Percentiles rank a stretch among this genome's conserved stretches.
Evolutionary conservation across 148 eudicot species (phyloP).

Genomic region (Fallopia convolvulus): DNA sequence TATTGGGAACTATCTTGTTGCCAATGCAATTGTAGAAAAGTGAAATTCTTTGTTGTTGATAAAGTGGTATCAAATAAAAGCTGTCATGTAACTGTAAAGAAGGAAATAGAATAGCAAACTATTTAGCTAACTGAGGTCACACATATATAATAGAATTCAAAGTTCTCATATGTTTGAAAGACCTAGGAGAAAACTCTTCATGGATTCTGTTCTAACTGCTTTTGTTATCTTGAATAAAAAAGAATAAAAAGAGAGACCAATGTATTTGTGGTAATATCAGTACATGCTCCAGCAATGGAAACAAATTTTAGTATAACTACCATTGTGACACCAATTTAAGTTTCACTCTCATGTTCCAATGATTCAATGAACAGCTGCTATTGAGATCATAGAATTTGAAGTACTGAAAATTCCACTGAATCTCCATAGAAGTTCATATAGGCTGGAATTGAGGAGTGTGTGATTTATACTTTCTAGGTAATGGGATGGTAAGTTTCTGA

Average conservation of each 20-base stretch:
- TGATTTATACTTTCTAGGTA: not conserved
- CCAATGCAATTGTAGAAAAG: not conserved
- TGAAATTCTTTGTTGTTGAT: not conserved
- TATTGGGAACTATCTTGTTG: not conserved
- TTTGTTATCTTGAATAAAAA: not conserved
- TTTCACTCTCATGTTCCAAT: not conserved
- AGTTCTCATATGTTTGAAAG: not conserved
- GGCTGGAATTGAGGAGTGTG: not conserved
- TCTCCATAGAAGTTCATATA: not conserved
- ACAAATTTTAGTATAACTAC: not conserved
- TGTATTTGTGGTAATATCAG: not conserved
- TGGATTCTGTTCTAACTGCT: not conserved
- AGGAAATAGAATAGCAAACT: not conserved
- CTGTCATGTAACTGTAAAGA: not conserved
- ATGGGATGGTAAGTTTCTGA: not conserved
- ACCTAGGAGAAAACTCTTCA: not conserved
- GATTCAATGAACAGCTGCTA: not conserved
- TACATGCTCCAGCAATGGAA: not conserved
- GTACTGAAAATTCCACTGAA: not conserved
- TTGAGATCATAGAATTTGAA: conserved; percentile 2
- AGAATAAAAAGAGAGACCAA: not conserved
- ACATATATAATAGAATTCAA: not conserved
- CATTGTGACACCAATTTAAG: not conserved
- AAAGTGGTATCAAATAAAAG: not conserved
- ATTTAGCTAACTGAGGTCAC: not conserved